Conservation (phyloP, 331 rosid genomes). For the Malus hybrid region DNA sequence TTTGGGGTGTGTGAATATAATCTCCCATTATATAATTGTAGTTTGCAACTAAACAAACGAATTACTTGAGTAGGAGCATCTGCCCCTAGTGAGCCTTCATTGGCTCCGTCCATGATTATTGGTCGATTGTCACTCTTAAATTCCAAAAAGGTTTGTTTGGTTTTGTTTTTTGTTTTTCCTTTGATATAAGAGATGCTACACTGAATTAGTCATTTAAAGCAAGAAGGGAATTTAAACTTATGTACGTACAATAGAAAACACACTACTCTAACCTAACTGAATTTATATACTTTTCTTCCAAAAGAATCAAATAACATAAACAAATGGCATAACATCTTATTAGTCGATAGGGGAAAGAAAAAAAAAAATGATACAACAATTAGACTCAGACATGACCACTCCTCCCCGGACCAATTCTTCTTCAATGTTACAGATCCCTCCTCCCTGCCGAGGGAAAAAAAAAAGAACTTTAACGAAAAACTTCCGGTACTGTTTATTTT, state of each 20-base stretch:
- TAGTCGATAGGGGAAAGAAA: not conserved
- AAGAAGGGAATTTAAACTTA: too few species aligned
- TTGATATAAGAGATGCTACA: too few species aligned
- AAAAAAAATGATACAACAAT: constrained; percentile 17
- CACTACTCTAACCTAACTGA: not conserved
- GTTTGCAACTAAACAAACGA: too few species aligned
- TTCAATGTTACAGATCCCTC: not conserved
- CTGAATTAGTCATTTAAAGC: not conserved
- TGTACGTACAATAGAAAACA: too few species aligned
- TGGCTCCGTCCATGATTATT: too few species aligned
- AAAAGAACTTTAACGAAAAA: too few species aligned
- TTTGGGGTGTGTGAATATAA: too few species aligned
- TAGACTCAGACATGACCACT: constrained; percentile 3
- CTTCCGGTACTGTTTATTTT: too few species aligned
- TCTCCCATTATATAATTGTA: too few species aligned
- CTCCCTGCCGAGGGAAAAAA: constrained; percentile 6
- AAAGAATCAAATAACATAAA: not conserved
- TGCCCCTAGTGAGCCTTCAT: too few species aligned
- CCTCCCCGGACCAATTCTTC: not conserved
- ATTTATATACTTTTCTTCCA: not conserved
- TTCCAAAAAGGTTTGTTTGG: too few species aligned
- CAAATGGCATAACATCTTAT: not conserved
- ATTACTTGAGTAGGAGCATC: too few species aligned
- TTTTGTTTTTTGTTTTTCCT: not conserved
- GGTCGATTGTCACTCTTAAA: not conserved